Conservation (phyloP, 495 filamentous ascomycete species). For the Wilcoxina mikolae region DNA sequence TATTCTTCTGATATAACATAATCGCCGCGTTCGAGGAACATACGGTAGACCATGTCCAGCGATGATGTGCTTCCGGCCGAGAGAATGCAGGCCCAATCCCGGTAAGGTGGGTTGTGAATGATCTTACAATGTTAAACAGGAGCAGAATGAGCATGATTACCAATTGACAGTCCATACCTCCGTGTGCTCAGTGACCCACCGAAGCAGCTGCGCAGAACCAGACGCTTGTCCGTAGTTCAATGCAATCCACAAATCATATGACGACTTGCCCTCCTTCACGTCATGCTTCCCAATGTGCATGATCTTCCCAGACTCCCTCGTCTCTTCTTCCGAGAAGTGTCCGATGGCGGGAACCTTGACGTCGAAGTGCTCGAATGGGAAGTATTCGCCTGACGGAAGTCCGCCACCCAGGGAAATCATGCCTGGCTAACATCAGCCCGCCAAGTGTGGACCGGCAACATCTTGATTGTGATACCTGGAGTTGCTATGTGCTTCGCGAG, state of each 20-base stretch:
- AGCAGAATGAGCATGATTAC: background rate
- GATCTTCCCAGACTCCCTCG: conserved; percentile 37
- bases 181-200: conserved; percentile 86
- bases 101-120: conserved; percentile 57
- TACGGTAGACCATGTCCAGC: conserved; percentile 60
- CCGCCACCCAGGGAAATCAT: conserved; percentile 84
- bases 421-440: conserved; percentile 28
- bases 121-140: conserved; percentile 32
- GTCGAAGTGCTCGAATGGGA: conserved; percentile 59
- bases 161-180: conserved; percentile 36
- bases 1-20: conserved; percentile 71
- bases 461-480: conserved; percentile 16
- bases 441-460: background rate
- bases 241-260: conserved; percentile 64
- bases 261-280: conserved; percentile 45
- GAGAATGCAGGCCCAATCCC: conserved; percentile 66
- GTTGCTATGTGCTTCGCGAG: conserved; percentile 52
- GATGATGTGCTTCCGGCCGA: conserved; percentile 65
- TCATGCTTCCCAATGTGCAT: conserved; percentile 69
- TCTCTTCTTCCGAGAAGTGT: conserved; percentile 53
- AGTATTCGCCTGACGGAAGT: conserved; percentile 74
- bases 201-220: conserved; percentile 70
- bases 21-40: conserved; percentile 60
- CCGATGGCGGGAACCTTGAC: conserved; percentile 53
- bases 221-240: conserved; percentile 83